phyloP scores from a whole-genome alignment of 805 yeast species.

The Limtongia smithiae region DNA sequence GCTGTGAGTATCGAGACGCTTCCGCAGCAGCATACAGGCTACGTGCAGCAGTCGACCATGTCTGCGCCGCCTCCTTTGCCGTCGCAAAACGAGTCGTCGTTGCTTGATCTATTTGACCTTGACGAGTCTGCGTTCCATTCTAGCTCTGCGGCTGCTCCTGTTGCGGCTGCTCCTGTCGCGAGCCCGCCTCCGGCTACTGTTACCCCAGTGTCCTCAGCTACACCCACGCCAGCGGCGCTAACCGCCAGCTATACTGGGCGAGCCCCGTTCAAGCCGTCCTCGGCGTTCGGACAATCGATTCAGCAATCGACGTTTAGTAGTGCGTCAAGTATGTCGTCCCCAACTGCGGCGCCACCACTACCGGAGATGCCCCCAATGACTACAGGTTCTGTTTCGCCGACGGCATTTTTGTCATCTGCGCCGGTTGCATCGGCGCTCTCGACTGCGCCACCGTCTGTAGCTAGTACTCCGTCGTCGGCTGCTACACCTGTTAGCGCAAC shows the following conservation, averaged over 20 bases:
- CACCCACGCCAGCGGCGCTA: slow-evolving; percentile 33
- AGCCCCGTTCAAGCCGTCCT: slow-evolving; percentile 68
- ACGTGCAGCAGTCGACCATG: slow-evolving; percentile 33
- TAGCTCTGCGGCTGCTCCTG: slow-evolving; percentile 27
- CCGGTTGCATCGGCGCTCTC: slow-evolving; percentile 2
- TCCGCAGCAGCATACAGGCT: neutral
- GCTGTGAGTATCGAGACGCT: slow-evolving; percentile 4
- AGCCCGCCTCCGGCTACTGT: slow-evolving; percentile 26
- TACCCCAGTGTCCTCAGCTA: slow-evolving; percentile 15
- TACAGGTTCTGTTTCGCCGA: too few species aligned
- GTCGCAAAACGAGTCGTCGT: slow-evolving; percentile 46
- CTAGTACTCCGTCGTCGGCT: neutral
- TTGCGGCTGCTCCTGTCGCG: slow-evolving; percentile 9
- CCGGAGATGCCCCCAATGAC: too few species aligned
- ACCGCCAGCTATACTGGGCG: slow-evolving; percentile 25
- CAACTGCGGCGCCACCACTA: slow-evolving; percentile 1
- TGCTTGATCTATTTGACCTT: slow-evolving; percentile 63
- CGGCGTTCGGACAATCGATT: slow-evolving; percentile 78
- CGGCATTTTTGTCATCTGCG: too few species aligned
- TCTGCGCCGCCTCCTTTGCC: slow-evolving; percentile 36
- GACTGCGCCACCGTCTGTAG: neutral
- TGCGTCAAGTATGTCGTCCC: slow-evolving; percentile 22
- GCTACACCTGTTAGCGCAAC: slow-evolving; percentile 1
- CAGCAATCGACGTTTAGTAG: slow-evolving; percentile 38
- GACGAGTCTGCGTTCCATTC: slow-evolving; percentile 43